A percentile compares a stretch with the other conserved stretches of the same genome.
Evolutionary conservation across 805 yeast genomes (phyloP).

Genomic region (Candida saitoana): DNA sequence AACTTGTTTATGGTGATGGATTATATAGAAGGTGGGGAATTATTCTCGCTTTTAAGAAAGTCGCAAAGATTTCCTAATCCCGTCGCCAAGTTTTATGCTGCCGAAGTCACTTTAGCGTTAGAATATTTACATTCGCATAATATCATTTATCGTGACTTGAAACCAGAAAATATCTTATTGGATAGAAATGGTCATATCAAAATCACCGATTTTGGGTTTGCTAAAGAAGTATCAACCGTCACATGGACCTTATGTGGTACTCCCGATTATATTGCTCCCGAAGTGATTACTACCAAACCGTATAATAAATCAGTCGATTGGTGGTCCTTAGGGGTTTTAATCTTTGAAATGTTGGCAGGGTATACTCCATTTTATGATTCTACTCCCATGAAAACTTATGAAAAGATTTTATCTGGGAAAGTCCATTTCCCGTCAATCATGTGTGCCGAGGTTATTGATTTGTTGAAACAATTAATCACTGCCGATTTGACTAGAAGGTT

Average conservation of each 20-base stretch:
- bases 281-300: conserved; percentile 60
- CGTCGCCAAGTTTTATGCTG: conserved; percentile 61
- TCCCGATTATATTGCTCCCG: conserved; percentile 63
- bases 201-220: conserved; percentile 60
- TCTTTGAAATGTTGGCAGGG: conserved; percentile 60
- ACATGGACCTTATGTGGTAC: conserved; percentile 64
- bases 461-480: conserved; percentile 48
- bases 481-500: conserved; percentile 53
- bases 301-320: conserved; percentile 62
- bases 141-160: conserved; percentile 57
- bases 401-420: conserved; percentile 52
- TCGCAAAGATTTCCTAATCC: conserved; percentile 60
- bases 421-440: conserved; percentile 51
- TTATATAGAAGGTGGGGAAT: conserved; percentile 62
- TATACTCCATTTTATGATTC: conserved; percentile 61
- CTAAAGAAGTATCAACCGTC: conserved; percentile 56
- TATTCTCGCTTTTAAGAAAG: conserved; percentile 52
- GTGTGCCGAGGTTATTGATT: conserved; percentile 51
- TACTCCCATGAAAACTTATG: conserved; percentile 61
- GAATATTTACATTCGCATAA: conserved; percentile 58
- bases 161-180: conserved; percentile 56
- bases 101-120: conserved; percentile 55
- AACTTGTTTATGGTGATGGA: conserved; percentile 63
- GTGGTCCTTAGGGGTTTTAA: conserved; percentile 62
- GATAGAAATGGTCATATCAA: conserved; percentile 60